Conservation (phyloP, 2,329 filamentous ascomycete genomes). For the Laburnicola sp. region DNA sequence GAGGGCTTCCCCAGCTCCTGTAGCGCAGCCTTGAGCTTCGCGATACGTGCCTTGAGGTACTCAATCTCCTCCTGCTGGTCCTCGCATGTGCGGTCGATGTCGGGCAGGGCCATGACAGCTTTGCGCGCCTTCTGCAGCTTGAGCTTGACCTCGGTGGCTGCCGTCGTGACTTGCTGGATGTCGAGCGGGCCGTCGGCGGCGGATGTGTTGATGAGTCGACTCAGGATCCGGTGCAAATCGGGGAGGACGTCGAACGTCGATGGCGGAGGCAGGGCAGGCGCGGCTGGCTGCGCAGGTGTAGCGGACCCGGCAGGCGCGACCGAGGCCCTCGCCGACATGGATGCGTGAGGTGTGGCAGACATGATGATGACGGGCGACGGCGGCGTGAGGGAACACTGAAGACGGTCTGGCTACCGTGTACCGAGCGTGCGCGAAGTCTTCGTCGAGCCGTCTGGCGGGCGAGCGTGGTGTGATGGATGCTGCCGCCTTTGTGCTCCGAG, state of each 20-base stretch:
- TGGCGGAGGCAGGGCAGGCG: constrained; percentile 70
- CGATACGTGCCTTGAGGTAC: constrained; percentile 66
- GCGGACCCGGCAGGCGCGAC: constrained; percentile 36
- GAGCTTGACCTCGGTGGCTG: constrained; percentile 77
- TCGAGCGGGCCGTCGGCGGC: constrained; percentile 52
- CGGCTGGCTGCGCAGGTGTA: constrained; percentile 41
- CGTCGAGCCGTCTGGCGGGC: no score
- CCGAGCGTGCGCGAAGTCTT: no score
- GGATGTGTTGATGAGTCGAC: constrained; percentile 65
- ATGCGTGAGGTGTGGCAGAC: constrained; percentile 41
- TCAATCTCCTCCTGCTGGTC: constrained; percentile 74
- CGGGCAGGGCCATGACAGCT: constrained; percentile 67
- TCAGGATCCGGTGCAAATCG: constrained; percentile 75
- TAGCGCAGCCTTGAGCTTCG: constrained; percentile 57
- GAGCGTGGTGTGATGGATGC: no score
- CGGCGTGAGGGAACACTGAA: no score
- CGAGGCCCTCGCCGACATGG: constrained; percentile 37
- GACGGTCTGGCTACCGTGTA: no score
- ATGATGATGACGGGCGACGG: no score
- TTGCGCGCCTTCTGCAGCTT: constrained; percentile 77
- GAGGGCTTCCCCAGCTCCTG: constrained; percentile 34
- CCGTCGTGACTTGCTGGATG: constrained; percentile 76
- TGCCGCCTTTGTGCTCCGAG: constrained; percentile 14
- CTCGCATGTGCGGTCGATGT: constrained; percentile 66
- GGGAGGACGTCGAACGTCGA: constrained; percentile 85